These are phyloP conservation scores for Penicillium maclennaniae DNA, from an alignment of 495 filamentous ascomycete species.

Conservation along the genomic window DNA sequence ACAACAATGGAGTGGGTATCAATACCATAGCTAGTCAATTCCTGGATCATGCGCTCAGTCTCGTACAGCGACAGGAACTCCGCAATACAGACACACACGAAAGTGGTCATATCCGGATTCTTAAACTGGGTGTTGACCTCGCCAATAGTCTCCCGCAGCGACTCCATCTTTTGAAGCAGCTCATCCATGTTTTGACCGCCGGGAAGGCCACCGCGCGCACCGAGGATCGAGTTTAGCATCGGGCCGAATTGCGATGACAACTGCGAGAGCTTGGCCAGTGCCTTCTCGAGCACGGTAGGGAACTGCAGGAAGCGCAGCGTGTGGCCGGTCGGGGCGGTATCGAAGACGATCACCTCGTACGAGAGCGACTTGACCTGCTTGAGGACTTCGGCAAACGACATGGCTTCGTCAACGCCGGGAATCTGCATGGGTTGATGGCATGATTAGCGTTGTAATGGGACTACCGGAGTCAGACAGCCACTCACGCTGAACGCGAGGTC, in stretches of 20 bases:
- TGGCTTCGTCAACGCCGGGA: conserved; percentile 96
- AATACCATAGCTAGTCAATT: conserved; percentile 87
- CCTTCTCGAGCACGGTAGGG: conserved; percentile 96
- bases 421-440: conserved; percentile 57
- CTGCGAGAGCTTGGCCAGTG: conserved; percentile 91
- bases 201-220: conserved; percentile 75
- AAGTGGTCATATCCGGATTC: conserved; percentile 91
- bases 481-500: conserved; percentile 67
- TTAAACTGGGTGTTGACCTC: conserved; percentile 99
- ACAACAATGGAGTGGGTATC: conserved; percentile 97
- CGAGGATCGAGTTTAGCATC: conserved; percentile 89
- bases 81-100: conserved; percentile 97
- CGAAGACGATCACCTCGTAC: conserved; percentile 98
- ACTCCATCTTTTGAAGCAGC: conserved; percentile 90
- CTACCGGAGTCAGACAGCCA: conserved; percentile 10
- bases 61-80: conserved; percentile 98
- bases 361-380: conserved; percentile 99
- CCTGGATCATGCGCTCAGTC: conserved; percentile 99
- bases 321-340: conserved; percentile 98
- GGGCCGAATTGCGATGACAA: conserved; percentile 92
- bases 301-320: conserved; percentile 99
- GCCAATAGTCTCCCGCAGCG: conserved; percentile 82
- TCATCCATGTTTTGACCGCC: conserved; percentile 88
- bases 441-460: conserved; percentile 15
- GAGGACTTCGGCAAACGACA: conserved; percentile 98